A percentile compares a stretch with the other conserved stretches of the same genome.
Conservation (phyloP, 176 grass and related monocot species). For the Eleusine indica region DNA sequence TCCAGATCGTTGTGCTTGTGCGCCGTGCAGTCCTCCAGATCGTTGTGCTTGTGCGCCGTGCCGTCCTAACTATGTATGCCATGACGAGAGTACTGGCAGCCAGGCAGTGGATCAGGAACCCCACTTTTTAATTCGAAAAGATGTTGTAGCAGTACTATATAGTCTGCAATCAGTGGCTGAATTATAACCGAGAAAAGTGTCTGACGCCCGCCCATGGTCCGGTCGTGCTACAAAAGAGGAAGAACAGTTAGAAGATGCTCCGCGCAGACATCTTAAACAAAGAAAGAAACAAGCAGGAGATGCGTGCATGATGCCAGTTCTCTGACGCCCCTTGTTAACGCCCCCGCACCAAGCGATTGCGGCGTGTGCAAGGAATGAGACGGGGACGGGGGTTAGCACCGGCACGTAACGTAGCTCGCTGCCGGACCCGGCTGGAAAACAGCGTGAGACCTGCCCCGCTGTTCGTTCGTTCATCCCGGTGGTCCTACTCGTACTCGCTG, state of each 20-base stretch:
- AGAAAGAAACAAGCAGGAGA: not conserved
- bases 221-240: no score
- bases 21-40: not conserved
- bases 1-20: no score
- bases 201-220: no score
- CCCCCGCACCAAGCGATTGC: not conserved
- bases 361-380: conserved; percentile 22
- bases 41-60: no score
- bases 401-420: conserved; percentile 25
- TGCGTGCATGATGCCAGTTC: not conserved
- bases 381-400: not conserved
- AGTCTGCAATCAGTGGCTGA: no score
- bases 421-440: conserved; percentile 1
- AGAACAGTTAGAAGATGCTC: not conserved
- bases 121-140: no score
- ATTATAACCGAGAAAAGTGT: no score
- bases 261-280: not conserved
- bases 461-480: not conserved
- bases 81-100: no score
- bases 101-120: no score
- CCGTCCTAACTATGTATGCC: no score
- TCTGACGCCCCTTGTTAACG: not conserved
- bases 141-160: no score
- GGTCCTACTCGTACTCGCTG: conserved; percentile 8
- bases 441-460: not conserved